A percentile compares a stretch with the other conserved stretches of the same genome.
These are phyloP conservation scores for Rhodotorula babjevae DNA, from an alignment of 768 basidiomycete species.

Conservation along the genomic window DNA sequence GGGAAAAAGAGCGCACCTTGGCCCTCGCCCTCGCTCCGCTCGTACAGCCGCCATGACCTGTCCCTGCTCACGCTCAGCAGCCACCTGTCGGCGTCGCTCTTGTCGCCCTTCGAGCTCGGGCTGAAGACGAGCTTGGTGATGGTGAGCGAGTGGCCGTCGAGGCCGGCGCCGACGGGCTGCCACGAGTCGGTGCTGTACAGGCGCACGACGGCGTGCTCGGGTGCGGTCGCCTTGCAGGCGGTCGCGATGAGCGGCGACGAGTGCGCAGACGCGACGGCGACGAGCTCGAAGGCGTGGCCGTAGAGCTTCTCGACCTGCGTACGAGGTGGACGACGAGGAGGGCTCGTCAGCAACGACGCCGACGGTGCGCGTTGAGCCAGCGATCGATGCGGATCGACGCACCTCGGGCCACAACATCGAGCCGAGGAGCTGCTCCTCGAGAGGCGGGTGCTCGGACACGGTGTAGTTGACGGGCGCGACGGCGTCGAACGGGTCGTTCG, in stretches of 20 bases:
- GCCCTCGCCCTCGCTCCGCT: slow-evolving; percentile 48
- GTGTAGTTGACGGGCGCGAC: slow-evolving; percentile 10
- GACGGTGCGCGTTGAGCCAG: too few species aligned
- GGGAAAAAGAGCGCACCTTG: slow-evolving; percentile 45
- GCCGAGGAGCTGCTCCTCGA: slow-evolving; percentile 82
- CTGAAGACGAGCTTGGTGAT: slow-evolving; percentile 88
- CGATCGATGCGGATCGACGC: too few species aligned
- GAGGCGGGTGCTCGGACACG: slow-evolving; percentile 51
- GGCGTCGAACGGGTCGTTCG: slow-evolving; percentile 28
- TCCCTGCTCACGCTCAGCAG: slow-evolving; percentile 85
- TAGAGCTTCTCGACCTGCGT: slow-evolving; percentile 74
- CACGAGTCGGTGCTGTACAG: slow-evolving; percentile 70
- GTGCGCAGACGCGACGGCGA: slow-evolving; percentile 71
- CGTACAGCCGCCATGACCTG: slow-evolving; percentile 81
- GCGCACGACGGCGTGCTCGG: slow-evolving; percentile 84
- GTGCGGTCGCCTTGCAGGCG: slow-evolving; percentile 78
- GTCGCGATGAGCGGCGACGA: slow-evolving; percentile 70
- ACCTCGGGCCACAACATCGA: slow-evolving; percentile 90
- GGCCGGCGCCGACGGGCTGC: slow-evolving; percentile 64
- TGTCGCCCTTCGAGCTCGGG: slow-evolving; percentile 45
- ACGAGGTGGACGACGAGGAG: background rate
- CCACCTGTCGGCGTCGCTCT: slow-evolving; percentile 58
- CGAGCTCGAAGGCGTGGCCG: slow-evolving; percentile 95
- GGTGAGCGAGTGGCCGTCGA: slow-evolving; percentile 80
- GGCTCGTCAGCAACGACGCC: too few species aligned